These are phyloP conservation scores for Beauveria sp. DNA, from an alignment of 2,329 filamentous ascomycete genomes.

Conservation along the genomic window DNA sequence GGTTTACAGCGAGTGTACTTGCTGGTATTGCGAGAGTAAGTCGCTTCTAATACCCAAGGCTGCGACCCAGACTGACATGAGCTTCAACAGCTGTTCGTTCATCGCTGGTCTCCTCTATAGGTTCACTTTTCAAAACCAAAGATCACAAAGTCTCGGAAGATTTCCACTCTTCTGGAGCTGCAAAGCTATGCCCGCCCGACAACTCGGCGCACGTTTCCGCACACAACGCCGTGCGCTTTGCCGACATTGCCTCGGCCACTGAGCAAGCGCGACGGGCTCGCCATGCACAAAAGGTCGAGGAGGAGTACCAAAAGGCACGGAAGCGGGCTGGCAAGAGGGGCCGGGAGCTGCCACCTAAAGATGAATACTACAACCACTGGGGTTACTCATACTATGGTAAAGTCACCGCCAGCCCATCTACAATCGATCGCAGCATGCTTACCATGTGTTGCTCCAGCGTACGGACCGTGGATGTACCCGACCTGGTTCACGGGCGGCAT, in stretches of 20 bases:
- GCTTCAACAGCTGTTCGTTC: not conserved
- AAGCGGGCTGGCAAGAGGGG: conserved; percentile 44
- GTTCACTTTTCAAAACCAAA: conserved; percentile 25
- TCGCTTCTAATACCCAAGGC: conserved; percentile 32
- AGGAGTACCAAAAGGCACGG: conserved; percentile 48
- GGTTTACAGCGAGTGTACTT: conserved; percentile 70
- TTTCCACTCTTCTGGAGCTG: conserved; percentile 41
- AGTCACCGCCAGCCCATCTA: not conserved
- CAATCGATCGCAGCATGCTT: not conserved
- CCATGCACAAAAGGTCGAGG: conserved; percentile 34
- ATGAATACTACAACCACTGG: conserved; percentile 48
- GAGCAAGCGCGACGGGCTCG: conserved; percentile 12
- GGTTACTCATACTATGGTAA: conserved; percentile 39
- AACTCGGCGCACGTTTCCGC: conserved; percentile 64
- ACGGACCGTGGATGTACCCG: conserved; percentile 38
- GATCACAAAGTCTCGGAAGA: conserved; percentile 23
- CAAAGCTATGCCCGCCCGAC: conserved; percentile 43
- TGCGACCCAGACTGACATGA: conserved; percentile 30
- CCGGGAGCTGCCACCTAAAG: conserved; percentile 36
- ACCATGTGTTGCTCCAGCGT: conserved; percentile 22
- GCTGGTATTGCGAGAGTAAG: conserved; percentile 71
- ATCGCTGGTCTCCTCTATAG: not conserved
- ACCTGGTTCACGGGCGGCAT: conserved; percentile 35
- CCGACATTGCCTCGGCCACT: not conserved
- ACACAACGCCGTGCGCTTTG: conserved; percentile 54